Percentiles rank a stretch among this genome's conserved stretches.
Conservation (phyloP, 192 early-diverging fungal species). For the Phlyctochytrium arcticum region DNA sequence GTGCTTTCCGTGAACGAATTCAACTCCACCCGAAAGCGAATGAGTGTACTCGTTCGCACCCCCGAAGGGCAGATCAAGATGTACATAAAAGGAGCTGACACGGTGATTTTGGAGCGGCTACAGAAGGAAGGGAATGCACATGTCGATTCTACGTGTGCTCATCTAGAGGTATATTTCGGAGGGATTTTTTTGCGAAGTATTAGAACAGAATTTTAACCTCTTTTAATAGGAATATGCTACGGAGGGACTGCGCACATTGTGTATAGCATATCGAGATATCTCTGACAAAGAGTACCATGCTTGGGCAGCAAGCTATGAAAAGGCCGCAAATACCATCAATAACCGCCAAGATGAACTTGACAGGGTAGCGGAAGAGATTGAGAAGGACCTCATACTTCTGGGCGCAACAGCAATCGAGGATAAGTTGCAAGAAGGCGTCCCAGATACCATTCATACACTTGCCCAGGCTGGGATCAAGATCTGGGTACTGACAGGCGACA, state of each 20-base stretch:
- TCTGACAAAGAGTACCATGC: conserved; percentile 76
- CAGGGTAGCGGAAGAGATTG: conserved; percentile 91
- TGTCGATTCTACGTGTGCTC: conserved; percentile 34
- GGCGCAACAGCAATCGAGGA: conserved; percentile 99
- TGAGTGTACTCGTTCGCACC: conserved; percentile 84
- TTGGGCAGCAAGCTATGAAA: conserved; percentile 79
- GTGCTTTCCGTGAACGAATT: conserved; percentile 95
- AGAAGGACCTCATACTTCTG: conserved; percentile 82
- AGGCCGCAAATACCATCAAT: conserved; percentile 74
- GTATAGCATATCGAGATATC: conserved; percentile 89
- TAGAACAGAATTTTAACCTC: neutral
- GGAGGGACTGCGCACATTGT: conserved; percentile 95
- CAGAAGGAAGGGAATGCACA: conserved; percentile 42
- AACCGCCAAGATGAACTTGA: conserved; percentile 87
- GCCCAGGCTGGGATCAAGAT: conserved; percentile 94
- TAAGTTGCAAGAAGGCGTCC: conserved; percentile 96
- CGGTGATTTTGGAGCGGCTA: conserved; percentile 91
- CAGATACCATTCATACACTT: conserved; percentile 93
- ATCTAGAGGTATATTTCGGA: conserved; percentile 39
- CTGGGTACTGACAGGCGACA: conserved; percentile 97
- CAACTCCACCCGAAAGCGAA: conserved; percentile 96
- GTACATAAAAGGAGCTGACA: conserved; percentile 97
- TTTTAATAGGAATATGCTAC: conserved; percentile 88
- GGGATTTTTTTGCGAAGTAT: neutral
- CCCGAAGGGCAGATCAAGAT: conserved; percentile 80